Percentiles rank a stretch among this genome's conserved stretches.
Conservation (phyloP, 2,329 filamentous ascomycete genomes). For the Colletotrichum spaethianum region DNA sequence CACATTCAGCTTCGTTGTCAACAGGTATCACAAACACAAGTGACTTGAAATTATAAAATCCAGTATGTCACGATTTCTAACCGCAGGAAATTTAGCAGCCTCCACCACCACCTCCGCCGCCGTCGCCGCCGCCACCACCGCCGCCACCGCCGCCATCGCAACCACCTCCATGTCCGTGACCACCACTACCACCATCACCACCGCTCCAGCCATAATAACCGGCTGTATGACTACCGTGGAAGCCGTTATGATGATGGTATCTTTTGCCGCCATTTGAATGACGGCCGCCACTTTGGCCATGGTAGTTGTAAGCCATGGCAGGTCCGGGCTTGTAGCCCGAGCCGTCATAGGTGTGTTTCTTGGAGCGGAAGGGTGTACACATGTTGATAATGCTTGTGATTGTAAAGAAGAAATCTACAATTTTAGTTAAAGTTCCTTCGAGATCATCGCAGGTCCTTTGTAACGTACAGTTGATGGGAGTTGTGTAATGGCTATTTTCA, state of each 20-base stretch:
- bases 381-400: background rate
- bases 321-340: background rate
- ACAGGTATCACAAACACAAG: background rate
- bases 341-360: background rate
- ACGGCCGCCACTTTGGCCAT: background rate
- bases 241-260: background rate
- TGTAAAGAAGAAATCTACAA: background rate
- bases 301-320: background rate
- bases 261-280: background rate
- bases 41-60: background rate
- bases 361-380: conserved; percentile 22
- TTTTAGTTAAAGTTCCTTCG: no score
- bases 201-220: background rate
- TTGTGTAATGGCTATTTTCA: background rate
- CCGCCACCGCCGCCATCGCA: conserved; percentile 4
- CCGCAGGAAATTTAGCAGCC: background rate
- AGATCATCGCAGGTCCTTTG: background rate
- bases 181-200: background rate
- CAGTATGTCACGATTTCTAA: no score
- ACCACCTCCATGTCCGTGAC: background rate
- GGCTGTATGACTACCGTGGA: background rate
- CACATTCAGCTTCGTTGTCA: background rate
- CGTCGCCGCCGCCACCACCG: background rate
- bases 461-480: background rate
- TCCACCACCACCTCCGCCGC: background rate